A percentile compares a stretch with the other conserved stretches of the same genome.
Conservation (phyloP, 2,329 filamentous ascomycete species). For the Immersiporthe knoxdaviesiana region DNA sequence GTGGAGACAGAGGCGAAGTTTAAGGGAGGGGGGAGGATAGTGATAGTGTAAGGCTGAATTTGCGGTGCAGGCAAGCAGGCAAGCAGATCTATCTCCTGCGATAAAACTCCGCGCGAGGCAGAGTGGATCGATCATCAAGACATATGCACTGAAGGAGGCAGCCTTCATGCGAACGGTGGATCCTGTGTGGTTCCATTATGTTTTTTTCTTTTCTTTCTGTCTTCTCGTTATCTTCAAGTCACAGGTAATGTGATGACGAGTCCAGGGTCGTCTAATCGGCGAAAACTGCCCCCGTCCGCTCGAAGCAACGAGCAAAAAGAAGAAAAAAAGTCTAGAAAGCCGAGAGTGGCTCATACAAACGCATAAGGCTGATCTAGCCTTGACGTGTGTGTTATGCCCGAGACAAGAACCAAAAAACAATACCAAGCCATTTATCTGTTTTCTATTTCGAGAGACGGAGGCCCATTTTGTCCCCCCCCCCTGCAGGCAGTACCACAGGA, state of each 20-base stretch:
- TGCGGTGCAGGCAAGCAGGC: neutral
- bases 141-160: neutral
- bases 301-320: neutral
- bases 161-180: neutral
- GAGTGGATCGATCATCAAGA: neutral
- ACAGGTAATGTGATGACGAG: neutral
- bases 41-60: neutral
- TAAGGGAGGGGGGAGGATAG: neutral
- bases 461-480: neutral
- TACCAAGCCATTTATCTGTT: too few species aligned
- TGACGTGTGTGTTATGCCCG: neutral
- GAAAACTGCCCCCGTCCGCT: too few species aligned
- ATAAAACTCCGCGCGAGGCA: neutral
- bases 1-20: neutral
- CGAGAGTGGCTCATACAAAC: neutral
- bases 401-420: neutral
- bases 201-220: neutral
- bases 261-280: neutral
- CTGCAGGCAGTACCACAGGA: conserved; percentile 7
- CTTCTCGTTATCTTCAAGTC: neutral
- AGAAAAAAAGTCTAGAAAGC: neutral
- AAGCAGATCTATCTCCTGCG: neutral
- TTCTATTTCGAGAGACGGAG: neutral
- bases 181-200: neutral
- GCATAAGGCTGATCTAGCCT: neutral